Evolutionary conservation across 225 moss, liverwort and hornwort species (phyloP).

Genomic region (Marchantia polymorpha): DNA sequence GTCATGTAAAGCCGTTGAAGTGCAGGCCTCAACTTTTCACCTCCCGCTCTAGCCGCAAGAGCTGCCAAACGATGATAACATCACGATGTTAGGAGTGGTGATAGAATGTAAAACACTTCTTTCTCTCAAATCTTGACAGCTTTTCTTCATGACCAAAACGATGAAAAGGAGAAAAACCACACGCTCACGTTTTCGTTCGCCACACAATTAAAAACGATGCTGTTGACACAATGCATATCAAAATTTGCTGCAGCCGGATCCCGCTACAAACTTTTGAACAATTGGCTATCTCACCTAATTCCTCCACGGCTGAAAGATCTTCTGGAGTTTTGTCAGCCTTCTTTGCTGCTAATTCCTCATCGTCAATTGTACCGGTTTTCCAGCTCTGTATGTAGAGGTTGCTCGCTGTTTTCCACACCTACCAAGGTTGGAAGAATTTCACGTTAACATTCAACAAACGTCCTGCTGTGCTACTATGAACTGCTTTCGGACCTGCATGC

Average conservation of each 20-base stretch:
- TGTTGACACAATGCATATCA: too few relatives aligned
- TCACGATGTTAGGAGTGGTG: too few relatives aligned
- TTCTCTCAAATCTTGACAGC: too few relatives aligned
- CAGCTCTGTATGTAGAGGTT: slow-evolving; percentile 67
- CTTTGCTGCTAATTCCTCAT: slow-evolving; percentile 49
- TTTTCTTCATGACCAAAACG: too few relatives aligned
- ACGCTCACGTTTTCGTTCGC: too few relatives aligned
- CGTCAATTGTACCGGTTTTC: slow-evolving; percentile 66
- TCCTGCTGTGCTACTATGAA: too few relatives aligned
- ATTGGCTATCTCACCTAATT: slow-evolving; percentile 61
- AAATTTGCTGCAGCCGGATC: too few relatives aligned
- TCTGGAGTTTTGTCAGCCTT: slow-evolving; percentile 31
- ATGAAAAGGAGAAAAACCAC: too few relatives aligned
- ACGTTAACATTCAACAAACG: not conserved
- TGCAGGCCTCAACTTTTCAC: slow-evolving; percentile 75
- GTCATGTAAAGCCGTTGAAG: slow-evolving; percentile 89
- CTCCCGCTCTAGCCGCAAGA: slow-evolving; percentile 75
- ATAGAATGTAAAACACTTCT: too few relatives aligned
- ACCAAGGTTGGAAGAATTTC: not conserved
- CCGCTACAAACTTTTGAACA: too few relatives aligned
- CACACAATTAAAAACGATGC: too few relatives aligned
- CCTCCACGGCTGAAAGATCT: slow-evolving; percentile 69
- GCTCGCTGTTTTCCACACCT: slow-evolving; percentile 65
- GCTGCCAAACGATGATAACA: slow-evolving; percentile 59
- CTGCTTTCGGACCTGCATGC: too few relatives aligned